Evolutionary conservation across 768 basidiomycete genomes (phyloP).

Genomic region (Sutorius australiensis): DNA sequence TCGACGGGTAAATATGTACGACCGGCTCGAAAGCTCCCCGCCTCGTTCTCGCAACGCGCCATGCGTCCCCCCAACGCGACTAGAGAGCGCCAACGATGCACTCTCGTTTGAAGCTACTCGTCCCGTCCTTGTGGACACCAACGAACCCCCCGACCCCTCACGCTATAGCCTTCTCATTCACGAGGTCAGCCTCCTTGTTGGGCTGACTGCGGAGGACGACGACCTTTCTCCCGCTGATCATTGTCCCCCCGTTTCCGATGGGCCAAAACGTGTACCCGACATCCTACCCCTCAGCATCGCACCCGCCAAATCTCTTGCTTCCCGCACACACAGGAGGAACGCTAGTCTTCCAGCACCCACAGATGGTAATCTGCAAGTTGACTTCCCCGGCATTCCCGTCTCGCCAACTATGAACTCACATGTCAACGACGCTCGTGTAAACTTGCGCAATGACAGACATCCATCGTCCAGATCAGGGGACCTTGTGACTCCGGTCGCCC

Average conservation of each 20-base stretch:
- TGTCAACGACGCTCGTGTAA: neutral
- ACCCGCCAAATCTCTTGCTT: constrained; percentile 19
- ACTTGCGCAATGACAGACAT: neutral
- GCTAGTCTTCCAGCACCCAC: neutral
- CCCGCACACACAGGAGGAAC: constrained; percentile 9
- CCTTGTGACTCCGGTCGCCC: constrained; percentile 3
- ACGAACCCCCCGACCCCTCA: constrained; percentile 8
- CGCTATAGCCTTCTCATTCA: constrained; percentile 29
- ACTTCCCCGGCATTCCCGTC: neutral
- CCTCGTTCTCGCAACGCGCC: neutral
- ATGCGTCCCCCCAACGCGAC: neutral
- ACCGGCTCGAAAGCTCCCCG: constrained; percentile 10
- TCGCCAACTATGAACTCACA: neutral
- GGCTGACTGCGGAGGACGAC: constrained; percentile 23
- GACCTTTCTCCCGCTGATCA: neutral
- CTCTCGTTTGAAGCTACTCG: constrained; percentile 16
- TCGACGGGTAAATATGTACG: constrained; percentile 4
- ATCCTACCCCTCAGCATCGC: constrained; percentile 16
- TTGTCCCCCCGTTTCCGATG: neutral
- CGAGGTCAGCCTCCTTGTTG: constrained; percentile 32
- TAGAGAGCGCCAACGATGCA: constrained; percentile 4
- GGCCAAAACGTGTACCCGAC: constrained; percentile 6
- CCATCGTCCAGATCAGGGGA: neutral
- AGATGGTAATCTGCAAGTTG: neutral
- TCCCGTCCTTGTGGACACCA: neutral